Base-by-base conservation (phyloP, 306 rosid genomes). In the Gastrolobium bilobum region DNA sequence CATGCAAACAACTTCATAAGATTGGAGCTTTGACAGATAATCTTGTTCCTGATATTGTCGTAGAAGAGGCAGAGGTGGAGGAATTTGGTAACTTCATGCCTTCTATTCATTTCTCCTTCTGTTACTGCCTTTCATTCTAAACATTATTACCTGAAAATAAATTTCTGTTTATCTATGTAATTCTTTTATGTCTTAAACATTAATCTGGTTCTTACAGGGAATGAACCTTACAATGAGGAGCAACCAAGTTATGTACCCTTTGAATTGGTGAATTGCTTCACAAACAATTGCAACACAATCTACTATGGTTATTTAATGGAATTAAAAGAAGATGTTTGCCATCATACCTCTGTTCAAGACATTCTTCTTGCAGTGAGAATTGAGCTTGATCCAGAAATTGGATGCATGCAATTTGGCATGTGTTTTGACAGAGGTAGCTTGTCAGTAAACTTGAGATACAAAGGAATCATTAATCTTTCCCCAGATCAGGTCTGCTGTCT, bases 1-100 rank as follows among this genome's bases (percentile, higher is more conserved):
- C 97, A 34, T 94, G 98, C 86, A 94, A 87, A 78, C 82, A 87
- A 86, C 97, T 92, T 80, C 99, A 94, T 63, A 75, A 88, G 72
- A 73, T 82, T 79, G 99, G 95, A 50, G 97, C 97, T 69, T 85
- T 94, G 76, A 89, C 94, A 0, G 93, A 92, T 83, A 82, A 87
- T 71, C 97, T 94, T 75, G 91, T 91, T 63, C 93, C 97, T 9
- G 89, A 86, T 64, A 81, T 85, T 57, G 82, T 85, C 31, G 65
- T 79, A 54, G 97, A 92, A 80, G 93, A 89, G 73, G 87, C 84
- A 11, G 74, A 76, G 50, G 82, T 84, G 71, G 86, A 76, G 33
- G 90, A 77, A 66, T 58, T 50, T 68, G 95, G 99, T 92, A 86
- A 83, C 44, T 44, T 39, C 34, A n/a, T 65, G 10, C 48, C 77